Evolutionary conservation across 768 basidiomycete genomes (phyloP).

Genomic region (Mrakia hoshinonis): DNA sequence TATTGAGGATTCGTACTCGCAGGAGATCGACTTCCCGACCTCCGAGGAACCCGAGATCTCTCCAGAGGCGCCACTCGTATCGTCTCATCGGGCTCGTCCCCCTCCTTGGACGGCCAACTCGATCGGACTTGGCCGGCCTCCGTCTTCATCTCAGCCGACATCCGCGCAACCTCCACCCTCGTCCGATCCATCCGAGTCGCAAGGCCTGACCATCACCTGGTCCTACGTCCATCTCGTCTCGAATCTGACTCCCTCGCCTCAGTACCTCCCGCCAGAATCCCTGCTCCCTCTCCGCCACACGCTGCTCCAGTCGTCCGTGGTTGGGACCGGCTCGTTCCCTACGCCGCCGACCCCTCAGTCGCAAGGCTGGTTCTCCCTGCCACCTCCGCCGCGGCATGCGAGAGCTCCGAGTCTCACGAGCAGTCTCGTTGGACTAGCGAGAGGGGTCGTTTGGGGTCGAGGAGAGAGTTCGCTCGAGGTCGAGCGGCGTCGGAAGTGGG

Average conservation of each 20-base stretch:
- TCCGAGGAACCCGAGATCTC: not conserved
- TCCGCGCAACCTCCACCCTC: not conserved
- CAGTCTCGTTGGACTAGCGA: conserved; percentile 37
- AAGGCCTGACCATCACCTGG: conserved; percentile 23
- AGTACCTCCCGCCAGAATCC: conserved; percentile 26
- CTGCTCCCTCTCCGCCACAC: conserved; percentile 26
- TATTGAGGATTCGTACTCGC: not conserved
- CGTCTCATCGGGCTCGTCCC: not conserved
- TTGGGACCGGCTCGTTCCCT: conserved; percentile 22
- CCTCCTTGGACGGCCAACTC: not conserved
- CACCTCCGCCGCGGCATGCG: conserved; percentile 31
- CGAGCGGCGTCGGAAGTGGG: conserved; percentile 41
- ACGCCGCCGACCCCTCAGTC: not conserved
- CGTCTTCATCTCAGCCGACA: not conserved
- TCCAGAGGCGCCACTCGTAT: not conserved
- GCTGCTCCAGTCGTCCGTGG: conserved; percentile 19
- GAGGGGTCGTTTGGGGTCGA: conserved; percentile 36
- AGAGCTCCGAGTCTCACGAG: conserved; percentile 39
- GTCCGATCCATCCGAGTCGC: not conserved
- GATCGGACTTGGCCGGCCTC: conserved; percentile 21
- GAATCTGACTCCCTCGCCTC: conserved; percentile 23
- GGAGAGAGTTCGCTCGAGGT: conserved; percentile 38
- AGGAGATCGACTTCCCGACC: not conserved
- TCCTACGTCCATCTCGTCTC: conserved; percentile 26
- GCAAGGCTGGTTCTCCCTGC: conserved; percentile 24